These are phyloP conservation scores for Sarcodon aspratus DNA, from an alignment of 768 basidiomycete genomes.

Conservation along the genomic window DNA sequence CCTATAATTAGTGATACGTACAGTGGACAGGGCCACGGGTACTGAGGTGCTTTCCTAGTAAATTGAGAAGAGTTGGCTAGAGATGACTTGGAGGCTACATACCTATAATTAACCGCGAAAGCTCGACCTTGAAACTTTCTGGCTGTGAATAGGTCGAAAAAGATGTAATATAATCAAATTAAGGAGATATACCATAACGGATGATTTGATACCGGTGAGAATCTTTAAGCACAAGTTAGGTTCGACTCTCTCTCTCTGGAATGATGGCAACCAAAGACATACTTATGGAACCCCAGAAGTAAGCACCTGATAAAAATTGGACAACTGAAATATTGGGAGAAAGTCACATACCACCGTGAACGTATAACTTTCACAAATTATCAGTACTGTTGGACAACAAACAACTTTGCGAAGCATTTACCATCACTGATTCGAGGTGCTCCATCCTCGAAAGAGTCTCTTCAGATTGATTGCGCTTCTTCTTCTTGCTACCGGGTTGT, in stretches of 20 bases:
- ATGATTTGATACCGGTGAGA: constrained; percentile 53
- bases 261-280: constrained; percentile 7
- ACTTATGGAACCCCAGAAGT: constrained; percentile 60
- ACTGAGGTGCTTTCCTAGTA: constrained; percentile 68
- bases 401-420: constrained; percentile 10
- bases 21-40: constrained; percentile 70
- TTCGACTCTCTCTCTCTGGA: not conserved
- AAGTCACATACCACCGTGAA: constrained; percentile 42
- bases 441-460: constrained; percentile 38
- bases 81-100: constrained; percentile 1
- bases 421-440: constrained; percentile 45
- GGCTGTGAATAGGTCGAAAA: constrained; percentile 24
- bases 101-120: constrained; percentile 50
- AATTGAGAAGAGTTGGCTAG: not conserved
- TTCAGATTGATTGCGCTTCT: constrained; percentile 18
- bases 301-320: constrained; percentile 31
- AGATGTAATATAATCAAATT: not conserved
- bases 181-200: constrained; percentile 30
- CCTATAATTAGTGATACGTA: not conserved
- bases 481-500: constrained; percentile 9
- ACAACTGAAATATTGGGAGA: not conserved
- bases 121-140: constrained; percentile 62
- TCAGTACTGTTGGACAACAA: not conserved
- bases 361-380: constrained; percentile 37
- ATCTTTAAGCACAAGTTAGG: constrained; percentile 19